These are phyloP conservation scores for Amylostereum areolatum DNA, from an alignment of 1,284 basidiomycete species.

Conservation along the genomic window DNA sequence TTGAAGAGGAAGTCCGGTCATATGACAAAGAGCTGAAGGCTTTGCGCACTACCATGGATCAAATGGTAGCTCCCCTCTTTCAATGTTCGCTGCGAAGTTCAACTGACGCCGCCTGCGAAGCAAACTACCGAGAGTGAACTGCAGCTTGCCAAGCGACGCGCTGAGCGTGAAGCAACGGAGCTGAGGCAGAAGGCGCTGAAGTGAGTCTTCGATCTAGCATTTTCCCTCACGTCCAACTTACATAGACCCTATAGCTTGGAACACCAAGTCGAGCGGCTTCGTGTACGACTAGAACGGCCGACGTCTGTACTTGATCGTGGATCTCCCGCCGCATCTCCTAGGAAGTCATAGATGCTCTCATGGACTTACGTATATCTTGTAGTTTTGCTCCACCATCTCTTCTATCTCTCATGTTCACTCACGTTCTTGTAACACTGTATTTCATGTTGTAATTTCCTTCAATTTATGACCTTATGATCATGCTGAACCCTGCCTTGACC, in stretches of 20 bases:
- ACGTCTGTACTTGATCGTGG: constrained; percentile 22
- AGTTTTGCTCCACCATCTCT: too few species aligned
- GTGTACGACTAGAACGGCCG: constrained; percentile 46
- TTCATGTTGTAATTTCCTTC: too few species aligned
- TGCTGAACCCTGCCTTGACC: too few species aligned
- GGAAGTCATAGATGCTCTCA: too few species aligned
- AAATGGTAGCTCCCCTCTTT: constrained; percentile 36
- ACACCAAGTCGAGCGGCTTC: constrained; percentile 63
- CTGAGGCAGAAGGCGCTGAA: constrained; percentile 64
- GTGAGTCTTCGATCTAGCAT: constrained; percentile 31
- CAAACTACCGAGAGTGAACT: constrained; percentile 66
- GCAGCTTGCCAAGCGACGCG: constrained; percentile 65
- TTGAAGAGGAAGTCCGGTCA: constrained; percentile 59
- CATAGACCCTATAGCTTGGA: constrained; percentile 43
- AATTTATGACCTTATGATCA: too few species aligned
- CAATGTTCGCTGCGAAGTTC: neutral
- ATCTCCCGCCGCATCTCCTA: constrained; percentile 26
- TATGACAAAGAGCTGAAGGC: constrained; percentile 52
- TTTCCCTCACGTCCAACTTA: constrained; percentile 5
- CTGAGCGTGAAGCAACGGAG: constrained; percentile 70
- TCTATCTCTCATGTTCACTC: too few species aligned
- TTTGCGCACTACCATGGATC: constrained; percentile 55
- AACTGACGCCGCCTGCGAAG: constrained; percentile 28
- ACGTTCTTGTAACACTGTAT: too few species aligned
- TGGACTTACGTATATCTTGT: too few species aligned